Base-by-base conservation (phyloP, 768 basidiomycete species). In the Kwoniella sp. region DNA sequence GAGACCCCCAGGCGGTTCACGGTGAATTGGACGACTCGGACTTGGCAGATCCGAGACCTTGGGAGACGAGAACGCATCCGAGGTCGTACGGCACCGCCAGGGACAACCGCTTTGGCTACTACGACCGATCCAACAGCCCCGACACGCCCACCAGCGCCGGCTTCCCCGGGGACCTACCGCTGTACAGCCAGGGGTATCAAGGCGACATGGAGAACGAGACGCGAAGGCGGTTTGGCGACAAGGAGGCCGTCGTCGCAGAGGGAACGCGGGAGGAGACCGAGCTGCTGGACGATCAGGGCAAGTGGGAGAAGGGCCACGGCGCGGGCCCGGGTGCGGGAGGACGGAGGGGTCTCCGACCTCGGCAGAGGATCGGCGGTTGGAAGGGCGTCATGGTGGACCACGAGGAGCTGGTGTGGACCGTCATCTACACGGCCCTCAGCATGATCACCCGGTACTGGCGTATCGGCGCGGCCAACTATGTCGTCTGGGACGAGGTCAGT, bases 371-470 rank as follows among this genome's bases (percentile, higher is more conserved):
- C 45, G 46, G 59, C 2, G 65, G 58, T 36, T 69, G 70, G 69
- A 66, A 66, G 46, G 71, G 69, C 6, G 57, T 69, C 34, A 56
- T 70, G 42, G 44, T 64, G 23, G 68, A 73, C 22, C 61, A 75
- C 50, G 70, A 73, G 29, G 74, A 75, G 41, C 58, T 63, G 49
- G 57, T 73, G 26, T 72, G 67, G 62, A 67, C 69, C n/a, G 53
- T 84, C 47, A 77, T 89, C 32, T 99, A 98, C 78, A 95, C 92
- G 34, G 81, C 93, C 27, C 82, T 96, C 38, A 85, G 90, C 10
- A 91, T 93, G 78, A 89, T 88, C 82, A 95, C 93, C 5, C 85
- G 92, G 25, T 93, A 87, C 75, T 86, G 92, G 78, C 82, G 85
- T 63, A 99, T 99, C 40, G 93, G 95, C 11, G 82, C 83, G 50